These are phyloP conservation scores for Echium plantagineum DNA, from an alignment of 257 asterid species.

Conservation along the genomic window DNA sequence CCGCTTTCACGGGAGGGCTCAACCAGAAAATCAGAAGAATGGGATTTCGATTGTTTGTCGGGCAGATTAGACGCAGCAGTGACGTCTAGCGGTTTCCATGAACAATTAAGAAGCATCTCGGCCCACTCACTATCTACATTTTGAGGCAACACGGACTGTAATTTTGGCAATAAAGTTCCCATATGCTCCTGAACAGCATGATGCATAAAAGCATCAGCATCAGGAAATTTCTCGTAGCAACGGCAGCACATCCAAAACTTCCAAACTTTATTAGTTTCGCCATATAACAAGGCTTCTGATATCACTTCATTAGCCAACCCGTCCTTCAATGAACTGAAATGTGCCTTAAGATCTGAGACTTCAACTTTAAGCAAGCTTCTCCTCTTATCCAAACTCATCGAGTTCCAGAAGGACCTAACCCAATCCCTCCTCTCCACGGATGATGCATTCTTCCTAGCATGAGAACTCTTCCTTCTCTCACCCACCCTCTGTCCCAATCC, in stretches of 20 bases:
- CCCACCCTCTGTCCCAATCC: conserved; percentile 36
- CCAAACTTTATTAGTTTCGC: conserved; percentile 49
- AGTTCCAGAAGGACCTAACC: conserved; percentile 53
- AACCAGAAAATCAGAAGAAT: conserved; percentile 31
- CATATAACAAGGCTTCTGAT: conserved; percentile 54
- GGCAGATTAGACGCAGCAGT: conserved; percentile 42
- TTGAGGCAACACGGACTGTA: conserved; percentile 70
- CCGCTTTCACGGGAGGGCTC: conserved; percentile 30
- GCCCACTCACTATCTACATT: conserved; percentile 72
- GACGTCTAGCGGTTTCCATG: conserved; percentile 81
- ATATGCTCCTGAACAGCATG: conserved; percentile 57
- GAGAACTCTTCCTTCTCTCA: conserved; percentile 51
- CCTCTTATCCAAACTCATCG: conserved; percentile 44
- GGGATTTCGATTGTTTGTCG: conserved; percentile 36
- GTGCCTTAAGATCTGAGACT: conserved; percentile 43
- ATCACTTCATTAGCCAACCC: conserved; percentile 35
- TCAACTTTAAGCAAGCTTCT: conserved; percentile 32
- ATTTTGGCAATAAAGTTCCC: conserved; percentile 54
- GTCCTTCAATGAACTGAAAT: conserved; percentile 46
- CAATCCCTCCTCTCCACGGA: conserved; percentile 58
- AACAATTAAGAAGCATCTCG: conserved; percentile 70
- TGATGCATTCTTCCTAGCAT: conserved; percentile 39
- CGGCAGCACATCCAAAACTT: conserved; percentile 58
- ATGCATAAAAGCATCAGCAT: conserved; percentile 37
- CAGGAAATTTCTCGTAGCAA: conserved; percentile 45